Evolutionary conservation across 768 basidiomycete species (phyloP).

Genomic region (Lentinula aciculospora): DNA sequence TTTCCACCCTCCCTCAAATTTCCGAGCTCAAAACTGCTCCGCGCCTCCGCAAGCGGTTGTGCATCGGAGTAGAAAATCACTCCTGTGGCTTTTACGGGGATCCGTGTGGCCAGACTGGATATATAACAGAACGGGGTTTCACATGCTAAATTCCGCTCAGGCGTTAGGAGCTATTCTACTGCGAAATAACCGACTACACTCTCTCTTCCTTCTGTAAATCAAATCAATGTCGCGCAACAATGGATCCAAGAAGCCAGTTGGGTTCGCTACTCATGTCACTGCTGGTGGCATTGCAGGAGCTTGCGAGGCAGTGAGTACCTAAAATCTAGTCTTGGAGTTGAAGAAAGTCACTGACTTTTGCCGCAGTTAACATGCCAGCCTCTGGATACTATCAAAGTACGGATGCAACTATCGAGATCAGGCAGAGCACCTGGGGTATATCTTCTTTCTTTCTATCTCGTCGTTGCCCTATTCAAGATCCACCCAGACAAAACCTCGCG

Average conservation of each 20-base stretch:
- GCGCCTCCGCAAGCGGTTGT: neutral
- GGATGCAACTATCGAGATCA: conserved; percentile 96
- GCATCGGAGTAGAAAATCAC: neutral
- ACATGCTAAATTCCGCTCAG: neutral
- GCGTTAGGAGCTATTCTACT: conserved; percentile 3
- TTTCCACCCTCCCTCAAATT: neutral
- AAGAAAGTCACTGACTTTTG: neutral
- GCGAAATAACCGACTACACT: neutral
- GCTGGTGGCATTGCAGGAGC: conserved; percentile 94
- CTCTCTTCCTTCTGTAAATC: neutral
- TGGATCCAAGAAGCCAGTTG: conserved; percentile 68
- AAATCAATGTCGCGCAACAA: conserved; percentile 41
- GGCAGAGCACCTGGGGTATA: conserved; percentile 77
- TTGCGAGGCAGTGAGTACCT: conserved; percentile 75
- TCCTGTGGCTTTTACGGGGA: neutral
- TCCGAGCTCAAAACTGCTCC: neutral
- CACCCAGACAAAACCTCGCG: conserved; percentile 79
- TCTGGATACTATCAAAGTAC: conserved; percentile 98
- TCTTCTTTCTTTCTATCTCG: conserved; percentile 14
- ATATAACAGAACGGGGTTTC: neutral
- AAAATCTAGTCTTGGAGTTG: neutral
- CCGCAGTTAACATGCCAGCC: conserved; percentile 78
- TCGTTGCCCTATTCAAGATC: neutral
- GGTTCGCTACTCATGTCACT: conserved; percentile 85
- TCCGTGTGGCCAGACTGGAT: neutral